A percentile compares a stretch with the other conserved stretches of the same genome.
Conservation (phyloP, 305 asterid species). For the Striga hermonthica region DNA sequence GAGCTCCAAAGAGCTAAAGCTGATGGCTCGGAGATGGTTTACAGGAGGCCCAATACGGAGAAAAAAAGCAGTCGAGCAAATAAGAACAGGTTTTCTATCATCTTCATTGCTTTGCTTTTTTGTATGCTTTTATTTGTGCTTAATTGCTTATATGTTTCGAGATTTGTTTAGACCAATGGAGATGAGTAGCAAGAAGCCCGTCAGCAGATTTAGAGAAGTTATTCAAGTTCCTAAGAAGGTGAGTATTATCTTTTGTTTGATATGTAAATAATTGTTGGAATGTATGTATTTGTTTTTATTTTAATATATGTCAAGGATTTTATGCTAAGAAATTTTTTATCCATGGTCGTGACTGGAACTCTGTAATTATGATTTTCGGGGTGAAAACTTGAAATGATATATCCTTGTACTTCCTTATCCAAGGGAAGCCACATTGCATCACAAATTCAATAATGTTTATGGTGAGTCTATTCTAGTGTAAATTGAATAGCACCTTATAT, state of each 20-base stretch:
- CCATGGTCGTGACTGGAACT: no score
- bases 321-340: background rate
- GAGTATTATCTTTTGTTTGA: constrained; percentile 8
- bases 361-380: no score
- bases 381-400: no score
- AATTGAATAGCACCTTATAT: background rate
- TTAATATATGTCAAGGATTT: background rate
- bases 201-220: constrained; percentile 73
- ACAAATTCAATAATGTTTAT: background rate
- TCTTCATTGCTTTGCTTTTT: background rate
- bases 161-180: constrained; percentile 73
- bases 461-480: background rate
- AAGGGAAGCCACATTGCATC: background rate
- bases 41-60: constrained; percentile 43
- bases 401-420: no score
- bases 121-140: background rate
- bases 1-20: constrained; percentile 83
- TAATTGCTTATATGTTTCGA: background rate
- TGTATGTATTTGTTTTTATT: background rate
- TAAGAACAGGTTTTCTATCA: constrained; percentile 61
- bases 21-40: constrained; percentile 71
- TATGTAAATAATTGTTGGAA: background rate
- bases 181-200: constrained; percentile 85
- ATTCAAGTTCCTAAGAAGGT: constrained; percentile 87
- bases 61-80: constrained; percentile 65